phyloP scores from a whole-genome alignment of 2,329 filamentous ascomycete species.

The Didymella keratinophila region DNA sequence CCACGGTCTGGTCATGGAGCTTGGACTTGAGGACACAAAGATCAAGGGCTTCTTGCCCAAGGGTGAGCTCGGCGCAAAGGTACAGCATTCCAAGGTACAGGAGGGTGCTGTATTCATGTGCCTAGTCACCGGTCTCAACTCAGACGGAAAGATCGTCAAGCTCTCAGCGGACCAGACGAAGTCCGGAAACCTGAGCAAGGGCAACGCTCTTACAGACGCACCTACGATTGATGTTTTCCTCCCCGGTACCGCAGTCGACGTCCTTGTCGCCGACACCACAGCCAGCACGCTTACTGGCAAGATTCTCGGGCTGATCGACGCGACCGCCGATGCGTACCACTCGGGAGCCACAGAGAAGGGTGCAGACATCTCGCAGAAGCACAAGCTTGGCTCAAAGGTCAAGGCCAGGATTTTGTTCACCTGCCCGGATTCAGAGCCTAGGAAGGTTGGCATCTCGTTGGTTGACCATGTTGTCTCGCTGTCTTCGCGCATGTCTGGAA shows the following conservation, averaged over 20 bases:
- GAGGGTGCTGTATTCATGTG: constrained; percentile 87
- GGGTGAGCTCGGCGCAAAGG: constrained; percentile 75
- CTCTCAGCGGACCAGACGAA: constrained; percentile 77
- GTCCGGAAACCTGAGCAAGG: constrained; percentile 70
- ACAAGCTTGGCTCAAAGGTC: constrained; percentile 83
- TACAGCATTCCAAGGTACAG: constrained; percentile 73
- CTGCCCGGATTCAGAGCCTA: constrained; percentile 78
- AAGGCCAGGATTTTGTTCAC: constrained; percentile 89
- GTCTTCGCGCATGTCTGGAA: constrained; percentile 50
- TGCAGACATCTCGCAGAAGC: constrained; percentile 76
- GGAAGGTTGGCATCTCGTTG: constrained; percentile 86
- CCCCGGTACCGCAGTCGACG: constrained; percentile 87
- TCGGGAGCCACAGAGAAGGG: constrained; percentile 77
- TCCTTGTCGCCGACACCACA: constrained; percentile 80
- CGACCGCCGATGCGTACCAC: constrained; percentile 89
- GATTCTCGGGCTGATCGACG: constrained; percentile 88
- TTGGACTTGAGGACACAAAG: constrained; percentile 74
- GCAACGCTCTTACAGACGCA: constrained; percentile 74
- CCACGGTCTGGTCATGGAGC: constrained; percentile 91
- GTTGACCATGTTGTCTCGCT: constrained; percentile 83
- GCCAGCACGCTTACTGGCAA: constrained; percentile 83
- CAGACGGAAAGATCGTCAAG: constrained; percentile 85
- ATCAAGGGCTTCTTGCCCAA: constrained; percentile 85
- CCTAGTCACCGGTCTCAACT: constrained; percentile 75
- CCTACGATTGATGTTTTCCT: constrained; percentile 90